Evolutionary conservation across 768 basidiomycete genomes (phyloP), one percentile per base, ranked within the genome.

Genomic region (Calocera cornea): DNA sequence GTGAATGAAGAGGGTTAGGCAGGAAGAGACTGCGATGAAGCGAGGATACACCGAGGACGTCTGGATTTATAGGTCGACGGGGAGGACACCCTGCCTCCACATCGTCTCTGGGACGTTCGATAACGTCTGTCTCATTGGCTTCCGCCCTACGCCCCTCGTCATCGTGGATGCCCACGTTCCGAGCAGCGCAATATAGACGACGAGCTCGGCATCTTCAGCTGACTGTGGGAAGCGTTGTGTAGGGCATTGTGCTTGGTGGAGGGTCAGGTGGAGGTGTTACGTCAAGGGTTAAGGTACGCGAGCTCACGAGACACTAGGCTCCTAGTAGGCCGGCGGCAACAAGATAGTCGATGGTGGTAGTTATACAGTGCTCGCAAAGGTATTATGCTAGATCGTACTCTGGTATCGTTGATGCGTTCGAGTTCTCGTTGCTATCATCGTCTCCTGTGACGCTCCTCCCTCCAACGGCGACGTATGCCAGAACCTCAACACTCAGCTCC

Each of bases 141-240:
- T 22, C 14, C 19, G 54, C 31, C 54, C 54, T 60, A 33, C 54
- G 10, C 54, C 16, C 54, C 27, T 7, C 31, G 31, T 33, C 31
- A 33, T 22, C 31, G 54, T 60, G 54, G 31, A 27, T 60, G 54
- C 24, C 44, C 44, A 47, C 31, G 54, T 27, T 27, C 31, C 5
- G 27, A 19, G 54, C 14, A 27, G 27, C 14, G 27, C 54, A 2
- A 60, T 60, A 29, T 60, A 60, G 54, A 60, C 54, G 31, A 60
- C 54, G 54, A 60, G 54, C 54, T 33, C 54, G 54, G 54, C 54
- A 60, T 2, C 44, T 60, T 60, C 54, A 60, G 27, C 54, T 60
- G 54, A 60, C 54, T 60, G 22, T 24, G 44, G 54, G 54, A 27
- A 27, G 54, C 54, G 54, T 47, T 47, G 44, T 31, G 54, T 10